Evolutionary conservation across 257 asterid genomes (phyloP).

Genomic region (Jacaranda copaia): DNA sequence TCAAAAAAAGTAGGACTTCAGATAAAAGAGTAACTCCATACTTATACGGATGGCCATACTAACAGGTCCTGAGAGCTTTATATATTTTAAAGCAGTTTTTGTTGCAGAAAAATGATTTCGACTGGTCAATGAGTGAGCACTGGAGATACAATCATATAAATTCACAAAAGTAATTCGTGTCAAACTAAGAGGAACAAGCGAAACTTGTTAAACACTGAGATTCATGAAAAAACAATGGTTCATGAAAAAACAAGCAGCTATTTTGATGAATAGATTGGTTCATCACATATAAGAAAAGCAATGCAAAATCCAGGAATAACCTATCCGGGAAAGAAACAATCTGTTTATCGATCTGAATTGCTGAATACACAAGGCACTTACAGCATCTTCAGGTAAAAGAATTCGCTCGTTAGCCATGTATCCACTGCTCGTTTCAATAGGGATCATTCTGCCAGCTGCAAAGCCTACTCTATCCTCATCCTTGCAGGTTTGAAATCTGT

Average conservation of each 20-base stretch:
- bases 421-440: conserved; percentile 72
- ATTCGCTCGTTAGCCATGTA: conserved; percentile 65
- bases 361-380: conserved; percentile 51
- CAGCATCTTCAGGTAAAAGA: conserved; percentile 92
- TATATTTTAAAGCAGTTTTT: too few relatives aligned
- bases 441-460: conserved; percentile 85
- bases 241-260: not conserved
- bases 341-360: not conserved
- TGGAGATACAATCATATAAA: too few relatives aligned
- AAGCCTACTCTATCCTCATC: conserved; percentile 60
- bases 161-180: too few relatives aligned
- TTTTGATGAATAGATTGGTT: not conserved
- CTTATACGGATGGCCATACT: too few relatives aligned
- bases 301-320: not conserved
- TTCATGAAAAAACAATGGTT: conserved; percentile 8
- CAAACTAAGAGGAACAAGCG: too few relatives aligned
- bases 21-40: too few relatives aligned
- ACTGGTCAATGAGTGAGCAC: too few relatives aligned
- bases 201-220: not conserved
- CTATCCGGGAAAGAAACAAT: not conserved
- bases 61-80: too few relatives aligned
- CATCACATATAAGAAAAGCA: not conserved
- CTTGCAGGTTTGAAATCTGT: conserved; percentile 65
- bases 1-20: too few relatives aligned
- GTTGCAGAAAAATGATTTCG: too few relatives aligned